Base-by-base conservation (phyloP, 75 land plant genomes). In the Selaginella moellendorffii region DNA sequence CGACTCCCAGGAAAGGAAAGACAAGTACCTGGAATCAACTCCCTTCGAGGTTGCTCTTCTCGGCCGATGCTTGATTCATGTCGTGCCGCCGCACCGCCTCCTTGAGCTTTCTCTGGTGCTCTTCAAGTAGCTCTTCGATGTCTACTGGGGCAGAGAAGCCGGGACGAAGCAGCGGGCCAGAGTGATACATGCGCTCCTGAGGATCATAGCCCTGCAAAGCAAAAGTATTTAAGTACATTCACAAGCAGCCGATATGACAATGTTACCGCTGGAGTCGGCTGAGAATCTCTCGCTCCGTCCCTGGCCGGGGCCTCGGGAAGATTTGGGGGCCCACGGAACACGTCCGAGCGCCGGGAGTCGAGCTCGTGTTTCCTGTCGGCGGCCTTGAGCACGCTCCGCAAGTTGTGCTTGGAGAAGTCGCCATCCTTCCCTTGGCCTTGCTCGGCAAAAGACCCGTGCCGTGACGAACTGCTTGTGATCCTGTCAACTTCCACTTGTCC, bases 121-220 rank as follows among this genome's bases (percentile, higher is more conserved):
- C 46, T 36, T 36, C 10, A 14, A 36, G 46, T 36, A 36, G 46
- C 10, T 5, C 10, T n/a, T n/a, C n/a, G n/a, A n/a, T n/a, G n/a
- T n/a, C n/a, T n/a, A n/a, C n/a, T n/a, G n/a, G n/a, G n/a, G n/a
- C n/a, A n/a, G n/a, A n/a, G 10, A 14, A 36, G 46, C 46, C 46
- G 46, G 71, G 65, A 24, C 65, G 72, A 61, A 75, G 31, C n/a
- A n/a, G n/a, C n/a, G n/a, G n/a, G n/a, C n/a, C n/a, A 5, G 46
- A 36, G 46, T 36, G 46, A 36, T 36, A 36, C 46, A 36, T 36
- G 46, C 5, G n/a, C n/a, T 18, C 51, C 18, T 18, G 10, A 46
- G 51, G 10, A 46, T 46, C 51, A 46, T 24, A 27, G 62, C 1
- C 28, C 62, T 26, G 62, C 62, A 27, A 26, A 1, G 21, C 24